Evolutionary conservation across 2,329 filamentous ascomycete species (phyloP), one percentile per base, ranked within the genome.

Genomic region (Xylariaceae sp.): DNA sequence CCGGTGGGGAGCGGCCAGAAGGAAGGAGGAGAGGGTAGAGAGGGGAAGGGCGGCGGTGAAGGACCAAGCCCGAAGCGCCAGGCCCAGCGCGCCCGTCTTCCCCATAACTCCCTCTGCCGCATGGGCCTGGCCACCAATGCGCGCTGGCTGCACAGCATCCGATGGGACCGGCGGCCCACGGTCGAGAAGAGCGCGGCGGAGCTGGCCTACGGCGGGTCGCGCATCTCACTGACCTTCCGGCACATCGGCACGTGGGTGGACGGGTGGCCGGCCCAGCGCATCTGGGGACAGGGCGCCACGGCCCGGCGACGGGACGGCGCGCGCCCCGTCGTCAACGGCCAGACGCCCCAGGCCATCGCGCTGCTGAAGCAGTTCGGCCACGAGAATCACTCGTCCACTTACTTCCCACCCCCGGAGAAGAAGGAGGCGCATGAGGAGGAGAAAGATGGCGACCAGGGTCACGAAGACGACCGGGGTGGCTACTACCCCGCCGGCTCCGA

Each of bases 211-310:
- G 66, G 65, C 5, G 83, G 88, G 5, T 77, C 80, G 29, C 82
- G 92, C 29, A 94, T 98, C 53, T 93, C 85, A 30, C 68, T 98
- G 22, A 98, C 92, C 0, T 96, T 98, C 56, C 74, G 92, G 28
- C 70, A 77, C 16, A 95, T 98, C 43, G 87, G 79, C 2, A 98
- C 92, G 0, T 96, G 87, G 52, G 60, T 94, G 28, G 68, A 81
- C 46, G 63, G 67, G 8, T 5, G 24, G 4, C 66, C 75, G n/a
- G 68, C 73, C 24, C 65, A 65, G 19, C 61, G 62, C 3, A 94
- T 98, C 35, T 96, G 89, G 90, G 92, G 92, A 11, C 89, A 95
- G 58, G 92, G 92, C 3, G 90, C 89, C 1, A 76, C 72, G 1
- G 65, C 64, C 5, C 94, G 94, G 61, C 67, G 64, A 0, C 67